Evolutionary conservation across 306 rosid species (phyloP).

Genomic region (Begonia fuchsioides): DNA sequence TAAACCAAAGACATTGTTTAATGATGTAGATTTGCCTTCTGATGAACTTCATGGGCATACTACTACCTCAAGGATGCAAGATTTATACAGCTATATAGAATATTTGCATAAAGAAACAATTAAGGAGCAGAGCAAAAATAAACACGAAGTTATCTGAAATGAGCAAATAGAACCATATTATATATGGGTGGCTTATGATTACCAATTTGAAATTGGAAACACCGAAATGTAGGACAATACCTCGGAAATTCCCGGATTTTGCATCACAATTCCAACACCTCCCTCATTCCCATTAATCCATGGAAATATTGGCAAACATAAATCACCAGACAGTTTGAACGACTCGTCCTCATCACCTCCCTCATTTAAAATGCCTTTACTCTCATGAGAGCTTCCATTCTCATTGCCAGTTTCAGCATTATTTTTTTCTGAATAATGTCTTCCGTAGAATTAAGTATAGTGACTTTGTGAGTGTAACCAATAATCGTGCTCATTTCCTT

Average conservation of each 20-base stretch:
- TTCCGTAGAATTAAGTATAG: constrained; percentile 66
- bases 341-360: constrained; percentile 20
- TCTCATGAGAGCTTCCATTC: constrained; percentile 18
- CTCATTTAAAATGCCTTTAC: constrained; percentile 16
- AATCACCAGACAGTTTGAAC: constrained; percentile 23
- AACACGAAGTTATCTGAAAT: too few species aligned
- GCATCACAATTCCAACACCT: constrained; percentile 89
- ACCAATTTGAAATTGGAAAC: too few species aligned
- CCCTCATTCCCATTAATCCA: constrained; percentile 93
- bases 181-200: too few species aligned
- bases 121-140: too few species aligned
- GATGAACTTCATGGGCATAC: too few species aligned
- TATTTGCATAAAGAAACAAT: too few species aligned
- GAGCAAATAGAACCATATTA: too few species aligned
- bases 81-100: too few species aligned
- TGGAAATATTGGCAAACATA: constrained; percentile 64
- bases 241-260: constrained; percentile 87
- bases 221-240: constrained; percentile 16
- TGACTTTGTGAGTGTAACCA: constrained; percentile 56
- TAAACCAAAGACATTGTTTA: too few species aligned
- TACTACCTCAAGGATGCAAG: too few species aligned
- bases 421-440: constrained; percentile 19
- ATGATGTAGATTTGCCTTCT: too few species aligned
- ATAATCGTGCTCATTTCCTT: constrained; percentile 17
- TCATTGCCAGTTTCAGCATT: constrained; percentile 21